Evolutionary conservation across 2,329 filamentous ascomycete genomes (phyloP), one percentile per base, ranked within the genome.

Genomic region (Fusarium sp.): DNA sequence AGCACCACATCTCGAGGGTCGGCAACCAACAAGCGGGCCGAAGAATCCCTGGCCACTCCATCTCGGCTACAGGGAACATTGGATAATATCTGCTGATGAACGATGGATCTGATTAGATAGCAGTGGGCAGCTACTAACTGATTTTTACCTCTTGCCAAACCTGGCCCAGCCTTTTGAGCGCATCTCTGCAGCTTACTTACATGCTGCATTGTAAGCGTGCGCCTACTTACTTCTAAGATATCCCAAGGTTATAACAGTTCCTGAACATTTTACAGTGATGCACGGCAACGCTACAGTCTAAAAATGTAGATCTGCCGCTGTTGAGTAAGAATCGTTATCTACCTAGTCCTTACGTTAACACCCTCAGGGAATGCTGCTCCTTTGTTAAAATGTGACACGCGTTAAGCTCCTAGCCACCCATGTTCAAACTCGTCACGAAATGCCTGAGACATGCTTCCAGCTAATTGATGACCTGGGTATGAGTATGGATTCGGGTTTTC

Each of bases 21-120:
- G 30, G 41, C 20, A 62, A 26, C 57, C 36, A 49, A 28, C 54
- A 37, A 62, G 66, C 57, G 67, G 57, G 52, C 50, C 40, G 38
- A 56, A 62, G 52, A 67, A 49, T 45, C 64, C 65, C 46, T 65
- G 61, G n/a, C 38, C 49, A 60, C 30, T 46, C 51, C 41, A 62
- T 67, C 34, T 51, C 42, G 28, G 54, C 41, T 54, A 65, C 49
- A 62, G 47, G 67, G 45, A 44, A 64, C 26, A 26, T 47, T 42
- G 18, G n/a, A 12, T 18, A 31, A 34, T 44, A 46, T 52, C 16
- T 49, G 30, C 34, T 65, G 47, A 69, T 60, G 51, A 50, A 64
- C 62, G 59, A 71, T 70, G 54, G 54, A 74, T 74, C 70, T 74
- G 72, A 74, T 74, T 74, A 74, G 72, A 74, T 74, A 74, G 23